These are phyloP conservation scores for Funneliformis mosseae DNA, from an alignment of 192 early-diverging fungal species.

Conservation along the genomic window DNA sequence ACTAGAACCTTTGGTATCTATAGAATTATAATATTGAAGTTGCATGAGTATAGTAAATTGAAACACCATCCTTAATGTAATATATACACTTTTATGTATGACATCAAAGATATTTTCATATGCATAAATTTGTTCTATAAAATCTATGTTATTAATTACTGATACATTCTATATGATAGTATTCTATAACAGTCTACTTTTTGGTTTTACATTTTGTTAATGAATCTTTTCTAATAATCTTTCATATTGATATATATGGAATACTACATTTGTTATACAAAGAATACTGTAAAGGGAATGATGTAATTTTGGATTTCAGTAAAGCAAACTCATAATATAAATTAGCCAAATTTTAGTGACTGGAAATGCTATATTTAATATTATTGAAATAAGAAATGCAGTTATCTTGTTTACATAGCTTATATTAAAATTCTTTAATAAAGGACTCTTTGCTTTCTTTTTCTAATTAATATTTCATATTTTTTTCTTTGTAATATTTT, in stretches of 20 bases:
- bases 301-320: background rate
- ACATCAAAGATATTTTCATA: slow-evolving; percentile 26
- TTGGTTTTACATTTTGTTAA: background rate
- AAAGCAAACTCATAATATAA: slow-evolving; percentile 2
- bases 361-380: slow-evolving; percentile 15
- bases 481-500: slow-evolving; percentile 17
- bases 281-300: slow-evolving; percentile 4
- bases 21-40: background rate
- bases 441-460: background rate
- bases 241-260: background rate
- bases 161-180: background rate
- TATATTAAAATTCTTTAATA: slow-evolving; percentile 8
- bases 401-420: background rate
- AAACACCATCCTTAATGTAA: slow-evolving; percentile 17
- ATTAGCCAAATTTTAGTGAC: slow-evolving; percentile 2
- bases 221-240: background rate
- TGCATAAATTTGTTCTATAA: background rate
- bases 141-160: slow-evolving; percentile 26
- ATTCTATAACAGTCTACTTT: background rate
- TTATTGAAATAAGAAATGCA: slow-evolving; percentile 10
- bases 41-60: background rate
- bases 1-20: background rate
- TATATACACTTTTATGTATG: background rate
- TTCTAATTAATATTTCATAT: slow-evolving; percentile 10
- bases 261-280: background rate